These are phyloP conservation scores for Akanthomyces muscarius DNA, from an alignment of 2,329 filamentous ascomycete species.

Conservation along the genomic window DNA sequence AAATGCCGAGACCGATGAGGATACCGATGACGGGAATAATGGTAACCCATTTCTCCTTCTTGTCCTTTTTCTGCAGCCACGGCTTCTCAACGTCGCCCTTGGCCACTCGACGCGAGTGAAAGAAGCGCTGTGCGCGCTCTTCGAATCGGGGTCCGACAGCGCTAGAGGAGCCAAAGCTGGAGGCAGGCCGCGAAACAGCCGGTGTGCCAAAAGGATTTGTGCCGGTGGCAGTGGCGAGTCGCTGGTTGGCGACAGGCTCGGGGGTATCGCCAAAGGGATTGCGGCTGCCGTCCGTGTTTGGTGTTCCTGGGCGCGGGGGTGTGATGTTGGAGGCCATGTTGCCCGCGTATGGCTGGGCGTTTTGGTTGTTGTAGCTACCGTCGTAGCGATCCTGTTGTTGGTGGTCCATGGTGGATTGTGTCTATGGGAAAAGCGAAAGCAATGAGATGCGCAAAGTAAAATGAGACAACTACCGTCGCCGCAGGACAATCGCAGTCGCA, in stretches of 20 bases:
- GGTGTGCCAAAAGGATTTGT: slow-evolving; percentile 47
- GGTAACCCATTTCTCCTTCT: slow-evolving; percentile 81
- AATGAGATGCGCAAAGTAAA: background rate
- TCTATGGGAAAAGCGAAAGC: background rate
- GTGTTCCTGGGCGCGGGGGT: slow-evolving; percentile 39
- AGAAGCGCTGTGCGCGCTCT: slow-evolving; percentile 52
- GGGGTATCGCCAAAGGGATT: slow-evolving; percentile 40
- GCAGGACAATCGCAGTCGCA: slow-evolving; percentile 4
- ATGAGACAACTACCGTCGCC: background rate
- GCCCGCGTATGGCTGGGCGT: slow-evolving; percentile 28
- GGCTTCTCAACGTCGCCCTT: slow-evolving; percentile 73
- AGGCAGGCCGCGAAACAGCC: slow-evolving; percentile 41
- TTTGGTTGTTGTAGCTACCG: slow-evolving; percentile 24
- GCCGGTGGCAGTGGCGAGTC: slow-evolving; percentile 21
- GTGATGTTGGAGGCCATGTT: slow-evolving; percentile 37
- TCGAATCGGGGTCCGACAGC: slow-evolving; percentile 34
- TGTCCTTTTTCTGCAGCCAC: slow-evolving; percentile 69
- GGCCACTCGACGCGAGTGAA: slow-evolving; percentile 67
- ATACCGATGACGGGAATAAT: slow-evolving; percentile 74
- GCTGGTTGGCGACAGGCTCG: slow-evolving; percentile 35
- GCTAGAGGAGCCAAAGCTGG: slow-evolving; percentile 45
- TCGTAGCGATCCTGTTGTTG: slow-evolving; percentile 24
- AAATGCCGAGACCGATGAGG: slow-evolving; percentile 61
- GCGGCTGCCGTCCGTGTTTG: slow-evolving; percentile 36
- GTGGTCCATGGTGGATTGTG: slow-evolving; percentile 25